These are phyloP conservation scores for Aspergillus biplanus DNA, from an alignment of 495 filamentous ascomycete species.

Conservation along the genomic window DNA sequence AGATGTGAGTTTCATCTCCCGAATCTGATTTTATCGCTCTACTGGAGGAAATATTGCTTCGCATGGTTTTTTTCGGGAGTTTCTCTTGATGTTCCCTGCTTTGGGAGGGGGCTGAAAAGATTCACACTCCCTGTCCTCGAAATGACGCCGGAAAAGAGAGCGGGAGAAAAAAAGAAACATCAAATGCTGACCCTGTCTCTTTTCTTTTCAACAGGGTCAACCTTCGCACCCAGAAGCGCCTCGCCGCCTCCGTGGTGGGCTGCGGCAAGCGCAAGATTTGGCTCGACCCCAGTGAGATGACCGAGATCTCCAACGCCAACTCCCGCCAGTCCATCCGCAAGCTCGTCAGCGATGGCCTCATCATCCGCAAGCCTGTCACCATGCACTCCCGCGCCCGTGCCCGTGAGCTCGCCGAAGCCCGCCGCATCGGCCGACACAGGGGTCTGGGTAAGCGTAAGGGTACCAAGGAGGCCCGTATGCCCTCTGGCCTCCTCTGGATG, in stretches of 20 bases:
- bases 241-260: conserved; percentile 95
- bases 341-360: conserved; percentile 99
- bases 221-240: conserved; percentile 99
- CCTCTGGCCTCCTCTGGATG: conserved; percentile 99
- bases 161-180: conserved; percentile 11
- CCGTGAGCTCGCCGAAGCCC: conserved; percentile 85
- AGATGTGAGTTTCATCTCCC: conserved; percentile 54
- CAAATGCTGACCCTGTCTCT: conserved; percentile 40
- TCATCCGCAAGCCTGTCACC: conserved; percentile 99
- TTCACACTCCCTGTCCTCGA: no score
- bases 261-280: conserved; percentile 99
- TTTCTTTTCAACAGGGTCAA: conserved; percentile 78
- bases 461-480: conserved; percentile 99
- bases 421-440: conserved; percentile 91
- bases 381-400: conserved; percentile 98
- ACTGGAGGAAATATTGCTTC: conserved; percentile 21
- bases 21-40: conserved; percentile 18
- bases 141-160: neutral
- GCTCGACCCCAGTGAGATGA: conserved; percentile 99
- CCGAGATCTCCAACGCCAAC: conserved; percentile 99
- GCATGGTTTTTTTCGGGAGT: conserved; percentile 18
- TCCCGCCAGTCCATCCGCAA: conserved; percentile 99
- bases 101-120: neutral
- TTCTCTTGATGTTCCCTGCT: conserved; percentile 5
- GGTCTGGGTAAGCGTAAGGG: conserved; percentile 99